Evolutionary conservation across 148 eudicot genomes (phyloP).

Genomic region (Rhododendron molle): DNA sequence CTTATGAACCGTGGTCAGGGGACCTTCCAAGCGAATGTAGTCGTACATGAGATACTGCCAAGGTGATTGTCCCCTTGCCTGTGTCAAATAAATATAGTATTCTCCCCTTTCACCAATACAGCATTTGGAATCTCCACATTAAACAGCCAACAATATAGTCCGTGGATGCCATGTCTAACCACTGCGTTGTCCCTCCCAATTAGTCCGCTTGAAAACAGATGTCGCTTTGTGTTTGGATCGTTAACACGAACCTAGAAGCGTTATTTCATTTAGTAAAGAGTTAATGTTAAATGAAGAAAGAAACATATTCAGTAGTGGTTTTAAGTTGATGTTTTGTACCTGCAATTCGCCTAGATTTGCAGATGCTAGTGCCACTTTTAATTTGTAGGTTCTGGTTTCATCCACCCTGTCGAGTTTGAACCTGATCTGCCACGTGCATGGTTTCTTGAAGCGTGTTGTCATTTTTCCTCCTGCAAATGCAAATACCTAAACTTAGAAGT

Average conservation of each 20-base stretch:
- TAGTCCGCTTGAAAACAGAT: slow-evolving; percentile 41
- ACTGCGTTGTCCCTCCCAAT: slow-evolving; percentile 57
- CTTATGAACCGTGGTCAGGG: neutral
- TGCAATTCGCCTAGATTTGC: slow-evolving; percentile 70
- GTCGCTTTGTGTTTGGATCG: slow-evolving; percentile 41
- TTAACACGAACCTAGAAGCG: slow-evolving; percentile 46
- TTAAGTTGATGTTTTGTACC: slow-evolving; percentile 17
- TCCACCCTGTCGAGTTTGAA: slow-evolving; percentile 55
- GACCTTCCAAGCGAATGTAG: slow-evolving; percentile 59
- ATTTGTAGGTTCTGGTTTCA: slow-evolving; percentile 42
- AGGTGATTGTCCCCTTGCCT: slow-evolving; percentile 50
- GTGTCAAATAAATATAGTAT: slow-evolving; percentile 37
- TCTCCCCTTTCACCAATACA: slow-evolving; percentile 40
- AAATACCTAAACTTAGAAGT: neutral
- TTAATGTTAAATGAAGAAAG: neutral
- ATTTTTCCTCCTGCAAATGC: slow-evolving; percentile 40
- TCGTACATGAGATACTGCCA: slow-evolving; percentile 57
- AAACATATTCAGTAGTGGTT: too few species aligned
- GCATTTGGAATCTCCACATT: slow-evolving; percentile 39
- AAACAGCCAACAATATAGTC: slow-evolving; percentile 54
- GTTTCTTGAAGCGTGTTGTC: slow-evolving; percentile 57
- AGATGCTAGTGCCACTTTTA: slow-evolving; percentile 74
- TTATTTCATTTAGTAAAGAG: neutral
- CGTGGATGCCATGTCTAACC: slow-evolving; percentile 59
- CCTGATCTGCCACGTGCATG: slow-evolving; percentile 88